phyloP scores from a whole-genome alignment of 73 alveolate genomes.

The Blepharisma stoltei region DNA sequence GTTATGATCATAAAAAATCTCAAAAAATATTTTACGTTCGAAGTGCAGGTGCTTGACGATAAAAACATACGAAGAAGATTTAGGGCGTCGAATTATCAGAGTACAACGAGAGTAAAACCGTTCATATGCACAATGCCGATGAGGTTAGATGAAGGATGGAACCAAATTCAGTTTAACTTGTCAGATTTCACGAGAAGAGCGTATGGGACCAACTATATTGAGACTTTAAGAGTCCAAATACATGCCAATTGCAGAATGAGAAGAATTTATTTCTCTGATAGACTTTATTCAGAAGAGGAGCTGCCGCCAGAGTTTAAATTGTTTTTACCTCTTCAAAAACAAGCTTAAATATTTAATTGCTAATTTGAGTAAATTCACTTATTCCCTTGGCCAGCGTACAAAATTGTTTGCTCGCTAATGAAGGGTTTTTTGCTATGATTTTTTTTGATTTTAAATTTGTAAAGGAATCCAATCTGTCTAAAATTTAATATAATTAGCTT shows the following conservation, averaged over 20 bases:
- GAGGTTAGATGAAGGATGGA: slow-evolving; percentile 94
- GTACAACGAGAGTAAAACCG: slow-evolving; percentile 86
- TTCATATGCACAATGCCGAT: slow-evolving; percentile 91
- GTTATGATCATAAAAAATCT: slow-evolving; percentile 81
- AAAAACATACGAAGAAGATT: slow-evolving; percentile 84
- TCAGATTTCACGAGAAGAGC: slow-evolving; percentile 92
- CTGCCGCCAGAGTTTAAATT: slow-evolving; percentile 72
- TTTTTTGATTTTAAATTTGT: no score
- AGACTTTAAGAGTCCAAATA: slow-evolving; percentile 79
- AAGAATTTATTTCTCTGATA: slow-evolving; percentile 89
- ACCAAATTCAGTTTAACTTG: slow-evolving; percentile 87
- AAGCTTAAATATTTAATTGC: no score
- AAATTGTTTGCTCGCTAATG: no score
- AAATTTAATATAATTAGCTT: no score
- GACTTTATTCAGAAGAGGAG: slow-evolving; percentile 70
- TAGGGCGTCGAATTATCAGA: slow-evolving; percentile 87
- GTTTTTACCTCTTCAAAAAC: slow-evolving; percentile 42
- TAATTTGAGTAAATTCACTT: no score
- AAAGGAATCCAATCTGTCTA: no score
- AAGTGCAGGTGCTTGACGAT: slow-evolving; percentile 88
- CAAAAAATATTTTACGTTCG: slow-evolving; percentile 87
- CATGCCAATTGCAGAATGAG: slow-evolving; percentile 92
- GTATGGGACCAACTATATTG: slow-evolving; percentile 88
- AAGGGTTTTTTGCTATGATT: no score
- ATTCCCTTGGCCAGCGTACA: no score